phyloP scores from a whole-genome alignment of 768 basidiomycete species.

The Mycena venus region DNA sequence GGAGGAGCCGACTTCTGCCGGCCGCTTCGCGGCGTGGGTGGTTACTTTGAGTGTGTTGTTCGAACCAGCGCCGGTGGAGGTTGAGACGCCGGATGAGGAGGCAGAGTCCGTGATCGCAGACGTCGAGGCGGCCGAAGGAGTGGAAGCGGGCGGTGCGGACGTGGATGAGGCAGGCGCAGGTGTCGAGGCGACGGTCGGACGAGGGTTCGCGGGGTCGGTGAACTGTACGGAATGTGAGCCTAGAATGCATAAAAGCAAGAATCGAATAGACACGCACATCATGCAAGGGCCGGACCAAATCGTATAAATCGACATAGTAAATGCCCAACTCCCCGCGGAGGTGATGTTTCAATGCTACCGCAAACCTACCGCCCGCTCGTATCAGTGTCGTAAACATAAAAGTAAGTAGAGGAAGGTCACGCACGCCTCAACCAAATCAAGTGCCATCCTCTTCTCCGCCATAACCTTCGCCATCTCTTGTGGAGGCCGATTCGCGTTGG shows the following conservation, averaged over 20 bases:
- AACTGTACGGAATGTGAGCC: neutral
- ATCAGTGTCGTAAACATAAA: neutral
- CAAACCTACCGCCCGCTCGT: no score
- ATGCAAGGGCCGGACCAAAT: conserved; percentile 68
- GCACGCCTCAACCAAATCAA: conserved; percentile 71
- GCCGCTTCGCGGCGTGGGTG: conserved; percentile 11
- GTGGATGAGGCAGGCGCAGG: neutral
- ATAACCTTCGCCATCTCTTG: conserved; percentile 65
- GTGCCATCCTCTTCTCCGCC: conserved; percentile 71
- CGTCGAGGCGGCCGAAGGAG: neutral
- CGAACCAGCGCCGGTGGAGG: neutral
- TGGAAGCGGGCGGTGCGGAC: neutral
- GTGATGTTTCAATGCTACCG: conserved; percentile 73
- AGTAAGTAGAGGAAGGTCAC: conserved; percentile 31
- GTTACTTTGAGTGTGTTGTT: neutral
- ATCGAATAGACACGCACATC: conserved; percentile 49
- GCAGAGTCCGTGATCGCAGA: neutral
- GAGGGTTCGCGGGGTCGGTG: conserved; percentile 48
- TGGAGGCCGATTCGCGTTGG: conserved; percentile 36
- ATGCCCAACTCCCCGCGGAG: conserved; percentile 72
- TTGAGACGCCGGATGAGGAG: neutral
- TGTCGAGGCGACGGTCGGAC: conserved; percentile 32
- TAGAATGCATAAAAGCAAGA: neutral
- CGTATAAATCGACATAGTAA: conserved; percentile 73
- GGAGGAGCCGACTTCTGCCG: neutral